phyloP scores from a whole-genome alignment of 2,329 filamentous ascomycete genomes.

The Myriosclerotinia curreyana region DNA sequence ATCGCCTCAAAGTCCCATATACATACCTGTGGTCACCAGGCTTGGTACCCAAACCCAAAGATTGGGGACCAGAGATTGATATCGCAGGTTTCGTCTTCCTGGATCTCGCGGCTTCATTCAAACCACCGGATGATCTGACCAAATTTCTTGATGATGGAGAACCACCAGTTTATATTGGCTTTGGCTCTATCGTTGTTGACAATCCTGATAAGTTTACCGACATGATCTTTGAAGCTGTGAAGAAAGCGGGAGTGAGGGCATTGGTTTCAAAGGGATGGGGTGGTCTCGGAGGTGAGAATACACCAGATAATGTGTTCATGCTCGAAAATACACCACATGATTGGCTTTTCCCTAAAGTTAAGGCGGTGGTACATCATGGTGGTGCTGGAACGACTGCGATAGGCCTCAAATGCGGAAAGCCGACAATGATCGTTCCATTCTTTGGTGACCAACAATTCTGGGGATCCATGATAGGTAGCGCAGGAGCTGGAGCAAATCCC shows the following conservation, averaged over 20 bases:
- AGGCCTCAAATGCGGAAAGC: constrained; percentile 66
- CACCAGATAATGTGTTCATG: constrained; percentile 65
- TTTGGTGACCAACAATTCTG: constrained; percentile 79
- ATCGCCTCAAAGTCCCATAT: constrained; percentile 70
- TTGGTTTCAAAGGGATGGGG: constrained; percentile 76
- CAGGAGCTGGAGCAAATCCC: constrained; percentile 62
- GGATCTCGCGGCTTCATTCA: constrained; percentile 60
- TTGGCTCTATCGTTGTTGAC: constrained; percentile 73
- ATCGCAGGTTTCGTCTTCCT: constrained; percentile 78
- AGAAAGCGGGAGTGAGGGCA: constrained; percentile 63
- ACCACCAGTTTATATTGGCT: constrained; percentile 69
- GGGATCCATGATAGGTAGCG: constrained; percentile 64
- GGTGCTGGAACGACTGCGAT: constrained; percentile 75
- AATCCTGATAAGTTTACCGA: constrained; percentile 65
- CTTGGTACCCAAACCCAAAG: constrained; percentile 62
- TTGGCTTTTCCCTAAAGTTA: constrained; percentile 69
- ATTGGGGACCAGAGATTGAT: constrained; percentile 69
- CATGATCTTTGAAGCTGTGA: constrained; percentile 68
- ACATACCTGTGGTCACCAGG: constrained; percentile 71
- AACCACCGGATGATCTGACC: constrained; percentile 54
- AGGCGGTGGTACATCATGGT: constrained; percentile 70
- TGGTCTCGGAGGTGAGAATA: constrained; percentile 58
- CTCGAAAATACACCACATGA: constrained; percentile 73
- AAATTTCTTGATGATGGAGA: constrained; percentile 56
- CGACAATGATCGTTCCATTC: constrained; percentile 75